Base-by-base conservation (phyloP, 306 rosid genomes). In the Leucaena leucocephala region DNA sequence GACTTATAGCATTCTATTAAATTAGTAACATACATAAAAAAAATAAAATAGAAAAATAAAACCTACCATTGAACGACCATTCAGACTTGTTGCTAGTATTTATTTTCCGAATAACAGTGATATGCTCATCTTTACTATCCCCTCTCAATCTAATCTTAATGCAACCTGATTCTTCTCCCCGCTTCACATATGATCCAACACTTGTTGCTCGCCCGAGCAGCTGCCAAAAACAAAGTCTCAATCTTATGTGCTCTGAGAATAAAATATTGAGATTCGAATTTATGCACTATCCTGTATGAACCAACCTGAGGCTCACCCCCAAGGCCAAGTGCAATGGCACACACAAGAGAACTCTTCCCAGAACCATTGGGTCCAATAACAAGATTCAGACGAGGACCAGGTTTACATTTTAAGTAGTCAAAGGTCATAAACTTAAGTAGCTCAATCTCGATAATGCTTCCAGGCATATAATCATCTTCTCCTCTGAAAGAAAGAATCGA, bases 301-400 rank as follows among this genome's bases (percentile, higher is more conserved):
- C 97, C 70, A 80, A 94, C 97, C 98, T 91, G 97, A 75, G 97
- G 98, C 90, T 94, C 98, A 43, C 98, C 98, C 33, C 97, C 95
- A 15, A 94, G 96, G 79, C 98, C 98, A 86, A 94, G 90, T 57
- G 98, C 97, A 83, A 95, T 91, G 69, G 98, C 98, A 75, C 98
- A 95, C 14, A 95, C 98, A 76, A 95, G 89, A 81, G 98, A 95
- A 84, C 98, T 95, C 84, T 95, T 95, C 14, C 98, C 98, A 75
- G 98, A 88, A 55, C 98, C 97, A 85, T 94, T 94, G 13, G 98
- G 97, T 50, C 97, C 98, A 90, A 92, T 90, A 40, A 95, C 97
- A 63, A 95, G 98, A 84, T 95, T 95, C 68, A 95, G 66, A 15
- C 98, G 94, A 44, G 98, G 86, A 17, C 90, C 96, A 0, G 98